Evolutionary conservation across 116 monocot species (phyloP), one percentile per base, ranked within the genome.

Genomic region (Cymodocea nodosa): DNA sequence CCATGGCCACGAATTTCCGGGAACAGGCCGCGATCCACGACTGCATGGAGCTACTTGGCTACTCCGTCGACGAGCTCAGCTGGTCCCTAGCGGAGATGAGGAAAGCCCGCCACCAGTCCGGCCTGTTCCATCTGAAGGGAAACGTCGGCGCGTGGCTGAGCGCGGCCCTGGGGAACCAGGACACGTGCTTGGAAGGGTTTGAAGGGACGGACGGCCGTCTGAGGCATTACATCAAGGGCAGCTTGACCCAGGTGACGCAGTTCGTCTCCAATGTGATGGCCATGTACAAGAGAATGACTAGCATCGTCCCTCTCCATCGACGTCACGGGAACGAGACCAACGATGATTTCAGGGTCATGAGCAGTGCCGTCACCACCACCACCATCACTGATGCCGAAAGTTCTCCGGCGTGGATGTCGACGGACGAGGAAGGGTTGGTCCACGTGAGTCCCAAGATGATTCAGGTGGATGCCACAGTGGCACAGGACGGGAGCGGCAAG

Each of bases 161-260:
- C 51, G 95, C 95, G 3, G 90, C 95, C 5, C 67, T 95, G 5
- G 62, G 81, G 40, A 95, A 95, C 67, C 95, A 95, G 44, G 95
- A 87, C 59, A 95, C 95, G 0, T 95, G 95, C 74, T 34, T 95
- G 16, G 95, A 95, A 44, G 83, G 95, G 68, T 95, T 95, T 71
- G 75, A 87, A 0, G 87, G 85, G 20, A 90, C 87, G 18, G 85
- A 90, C 62, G 87, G 95, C 3, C 81, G 87, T 22, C 35, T 95
- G n/a, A 65, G 51, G 68, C 68, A 65, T 22, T 69, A 77, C 66
- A 49, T 90, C 24, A 59, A 65, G 9, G 67, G 62, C 16, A 77
- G 70, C 51, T 49, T 95, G 7, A 23, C 53, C 9, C 75, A 87
- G 64, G 65, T 95, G 49, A 81, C 82, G 0, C 81, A 83, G 63